Percentiles rank a stretch among this genome's conserved stretches.
phyloP scores from a whole-genome alignment of 306 rosid species.

The Carpinus fangiana region DNA sequence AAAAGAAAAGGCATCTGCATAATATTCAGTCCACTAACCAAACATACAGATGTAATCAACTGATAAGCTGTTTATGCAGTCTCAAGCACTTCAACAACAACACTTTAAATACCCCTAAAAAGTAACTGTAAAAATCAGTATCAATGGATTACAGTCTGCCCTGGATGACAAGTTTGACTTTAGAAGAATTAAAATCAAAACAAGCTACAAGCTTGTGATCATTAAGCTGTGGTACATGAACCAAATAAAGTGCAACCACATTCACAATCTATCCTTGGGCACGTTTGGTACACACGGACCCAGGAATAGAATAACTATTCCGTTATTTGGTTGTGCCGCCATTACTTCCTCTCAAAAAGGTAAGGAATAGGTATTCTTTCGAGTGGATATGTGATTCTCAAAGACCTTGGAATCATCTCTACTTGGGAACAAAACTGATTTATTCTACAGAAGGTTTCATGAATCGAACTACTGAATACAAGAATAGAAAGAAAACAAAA shows the following conservation, averaged over 20 bases:
- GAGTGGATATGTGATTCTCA: too few relatives aligned
- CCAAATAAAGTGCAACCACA: neutral
- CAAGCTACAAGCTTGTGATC: neutral
- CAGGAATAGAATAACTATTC: too few relatives aligned
- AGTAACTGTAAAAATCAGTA: neutral
- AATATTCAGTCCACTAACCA: neutral
- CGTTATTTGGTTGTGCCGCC: too few relatives aligned
- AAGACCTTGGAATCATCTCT: too few relatives aligned
- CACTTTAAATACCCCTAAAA: neutral
- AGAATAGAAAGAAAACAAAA: neutral
- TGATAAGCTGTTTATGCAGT: neutral
- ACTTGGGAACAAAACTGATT: too few relatives aligned
- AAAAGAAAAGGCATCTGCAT: neutral
- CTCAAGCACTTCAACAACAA: neutral
- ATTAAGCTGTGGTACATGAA: neutral
- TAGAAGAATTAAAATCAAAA: neutral
- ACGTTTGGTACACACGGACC: too few relatives aligned
- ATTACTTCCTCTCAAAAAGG: too few relatives aligned
- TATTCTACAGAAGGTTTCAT: too few relatives aligned
- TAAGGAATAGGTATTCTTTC: too few relatives aligned
- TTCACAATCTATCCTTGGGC: neutral
- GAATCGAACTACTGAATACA: too few relatives aligned
- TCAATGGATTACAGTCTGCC: neutral
- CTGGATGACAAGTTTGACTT: constrained; percentile 15
- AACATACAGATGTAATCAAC: neutral